A percentile compares a stretch with the other conserved stretches of the same genome.
These are phyloP conservation scores for Polytrichum commune DNA, from an alignment of 225 moss, liverwort and hornwort genomes.

Conservation along the genomic window DNA sequence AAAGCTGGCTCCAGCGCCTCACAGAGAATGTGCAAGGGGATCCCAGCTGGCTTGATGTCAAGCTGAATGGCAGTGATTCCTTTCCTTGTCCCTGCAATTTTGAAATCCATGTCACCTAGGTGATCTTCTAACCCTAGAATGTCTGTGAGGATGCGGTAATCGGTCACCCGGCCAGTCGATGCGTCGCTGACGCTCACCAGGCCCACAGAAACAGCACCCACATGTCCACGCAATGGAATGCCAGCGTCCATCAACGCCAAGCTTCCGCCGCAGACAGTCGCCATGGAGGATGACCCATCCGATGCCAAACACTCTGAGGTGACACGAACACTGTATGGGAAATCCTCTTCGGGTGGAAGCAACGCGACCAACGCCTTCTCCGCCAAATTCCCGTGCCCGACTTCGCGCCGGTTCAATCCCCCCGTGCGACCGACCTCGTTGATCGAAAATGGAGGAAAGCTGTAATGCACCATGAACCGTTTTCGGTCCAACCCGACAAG, in stretches of 20 bases:
- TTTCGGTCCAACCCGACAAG: conserved; percentile 83
- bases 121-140: conserved; percentile 96
- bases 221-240: conserved; percentile 76
- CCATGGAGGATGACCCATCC: conserved; percentile 98
- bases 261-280: conserved; percentile 96
- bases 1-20: conserved; percentile 85
- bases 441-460: conserved; percentile 93
- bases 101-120: conserved; percentile 98
- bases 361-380: conserved; percentile 89
- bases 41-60: conserved; percentile 87
- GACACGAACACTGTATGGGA: conserved; percentile 86
- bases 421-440: conserved; percentile 90
- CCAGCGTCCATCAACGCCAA: conserved; percentile 95
- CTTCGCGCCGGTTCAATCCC: conserved; percentile 87
- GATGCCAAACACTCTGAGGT: conserved; percentile 94
- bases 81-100: conserved; percentile 86
- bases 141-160: conserved; percentile 85
- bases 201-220: conserved; percentile 84
- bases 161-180: conserved; percentile 50
- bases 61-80: conserved; percentile 98
- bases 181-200: conserved; percentile 69
- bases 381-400: conserved; percentile 89
- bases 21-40: conserved; percentile 78
- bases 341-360: conserved; percentile 80
- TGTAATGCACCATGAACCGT: conserved; percentile 92